Base-by-base conservation (phyloP, 768 basidiomycete species). In the Rhizopogon rudus region DNA sequence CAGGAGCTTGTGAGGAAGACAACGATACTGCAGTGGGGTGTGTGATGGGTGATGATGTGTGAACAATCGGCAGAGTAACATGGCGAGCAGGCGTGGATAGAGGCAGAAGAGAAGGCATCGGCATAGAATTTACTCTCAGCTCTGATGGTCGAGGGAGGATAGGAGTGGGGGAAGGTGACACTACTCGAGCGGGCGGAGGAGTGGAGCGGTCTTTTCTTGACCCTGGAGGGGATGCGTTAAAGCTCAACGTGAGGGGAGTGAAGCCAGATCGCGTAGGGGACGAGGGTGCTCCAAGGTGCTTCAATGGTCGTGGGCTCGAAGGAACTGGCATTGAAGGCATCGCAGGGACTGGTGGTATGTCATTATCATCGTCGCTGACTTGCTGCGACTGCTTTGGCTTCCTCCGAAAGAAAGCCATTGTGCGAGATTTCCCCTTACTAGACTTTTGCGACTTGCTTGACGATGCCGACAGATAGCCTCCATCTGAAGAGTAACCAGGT, bases 381-480 rank as follows among this genome's bases (percentile, higher is more conserved):
- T 51, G 59, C 17, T 37, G 53, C 6, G 52, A n/a, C 40, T 65
- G 71, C 55, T 66, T 71, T 10, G 59, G 40, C n/a, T 66, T 63
- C 31, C 70, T 66, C 42, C 70, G 62, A 55, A 69, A 69, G 60
- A 69, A 69, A 17, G 68, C 62, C 60, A 69, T 66, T 42, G 68
- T 68, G 51, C 69, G 68, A 28, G 68, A 64, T 54, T 63, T 69
- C 9, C 65, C 60, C 20, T 56, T 69, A 45, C 64, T 44, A 0
- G 68, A 66, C 49, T 69, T 69, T 48, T 52, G 66, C 5, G 70
- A 69, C 51, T 70, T 69, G 54, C 60, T 69, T 1, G 68, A 69
- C 45, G 68, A 71, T 2, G 66, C 67, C n/a, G 68, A 69, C 41
- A 69, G 64, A 50, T 69, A 69, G 1, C 68, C 68, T 2, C 68